A percentile compares a stretch with the other conserved stretches of the same genome.
phyloP scores from a whole-genome alignment of 768 basidiomycete species.

The Hortiboletus campestris region DNA sequence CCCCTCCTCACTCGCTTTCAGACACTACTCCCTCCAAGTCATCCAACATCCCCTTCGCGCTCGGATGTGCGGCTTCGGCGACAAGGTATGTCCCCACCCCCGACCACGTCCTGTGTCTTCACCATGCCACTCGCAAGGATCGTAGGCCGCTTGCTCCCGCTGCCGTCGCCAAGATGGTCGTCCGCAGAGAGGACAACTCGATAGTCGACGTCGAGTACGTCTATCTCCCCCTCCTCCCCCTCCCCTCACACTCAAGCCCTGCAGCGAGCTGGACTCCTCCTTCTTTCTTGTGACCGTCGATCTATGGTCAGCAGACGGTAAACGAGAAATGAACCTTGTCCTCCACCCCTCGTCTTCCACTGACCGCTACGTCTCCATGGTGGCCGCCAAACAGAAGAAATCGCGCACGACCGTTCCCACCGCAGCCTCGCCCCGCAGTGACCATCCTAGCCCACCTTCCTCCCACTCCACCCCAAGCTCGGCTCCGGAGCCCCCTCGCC shows the following conservation, averaged over 20 bases:
- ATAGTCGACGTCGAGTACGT: conserved; percentile 76
- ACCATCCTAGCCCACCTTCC: conserved; percentile 46
- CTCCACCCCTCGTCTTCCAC: conserved; percentile 73
- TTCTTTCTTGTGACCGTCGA: conserved; percentile 94
- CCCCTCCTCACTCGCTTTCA: conserved; percentile 28
- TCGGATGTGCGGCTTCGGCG: conserved; percentile 95
- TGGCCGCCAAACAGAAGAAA: conserved; percentile 37
- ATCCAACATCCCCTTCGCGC: conserved; percentile 88
- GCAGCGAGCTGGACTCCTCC: conserved; percentile 79
- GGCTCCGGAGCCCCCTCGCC: conserved; percentile 36
- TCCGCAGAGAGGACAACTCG: conserved; percentile 63
- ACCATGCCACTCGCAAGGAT: conserved; percentile 52
- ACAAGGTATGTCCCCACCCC: conserved; percentile 62
- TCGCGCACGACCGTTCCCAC: conserved; percentile 33
- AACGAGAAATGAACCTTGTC: conserved; percentile 85
- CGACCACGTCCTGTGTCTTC: conserved; percentile 6
- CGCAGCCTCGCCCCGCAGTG: conserved; percentile 30
- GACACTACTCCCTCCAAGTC: conserved; percentile 81
- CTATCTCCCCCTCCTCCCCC: not conserved
- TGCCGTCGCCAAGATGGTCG: conserved; percentile 81
- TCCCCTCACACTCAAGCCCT: conserved; percentile 1
- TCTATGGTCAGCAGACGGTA: conserved; percentile 83
- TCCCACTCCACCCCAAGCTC: conserved; percentile 48
- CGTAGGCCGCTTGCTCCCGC: conserved; percentile 90
- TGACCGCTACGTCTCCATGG: conserved; percentile 64